Conservation (phyloP, 208 protist genomes). For the Trypanosoma conorhini region DNA sequence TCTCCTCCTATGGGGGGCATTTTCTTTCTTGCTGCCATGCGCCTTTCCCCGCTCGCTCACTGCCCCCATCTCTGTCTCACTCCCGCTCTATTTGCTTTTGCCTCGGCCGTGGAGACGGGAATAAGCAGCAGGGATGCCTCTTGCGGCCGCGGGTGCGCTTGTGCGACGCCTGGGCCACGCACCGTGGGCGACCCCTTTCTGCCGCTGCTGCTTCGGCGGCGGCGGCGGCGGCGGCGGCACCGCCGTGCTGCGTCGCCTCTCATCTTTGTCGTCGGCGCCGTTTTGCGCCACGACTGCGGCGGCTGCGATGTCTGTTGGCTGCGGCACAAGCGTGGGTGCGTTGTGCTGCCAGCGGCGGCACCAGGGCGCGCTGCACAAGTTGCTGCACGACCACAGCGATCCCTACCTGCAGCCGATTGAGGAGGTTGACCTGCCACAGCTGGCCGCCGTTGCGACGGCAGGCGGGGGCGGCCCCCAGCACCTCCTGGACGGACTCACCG, state of each 20-base stretch:
- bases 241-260: background rate
- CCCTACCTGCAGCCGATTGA: slow-evolving; percentile 50
- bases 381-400: slow-evolving; percentile 56
- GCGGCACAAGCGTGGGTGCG: background rate
- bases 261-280: background rate
- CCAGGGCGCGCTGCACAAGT: slow-evolving; percentile 45
- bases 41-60: no score
- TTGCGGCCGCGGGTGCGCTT: background rate
- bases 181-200: background rate
- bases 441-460: slow-evolving; percentile 35
- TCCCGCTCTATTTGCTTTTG: no score
- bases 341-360: slow-evolving; percentile 20
- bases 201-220: no score
- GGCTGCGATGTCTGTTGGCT: background rate
- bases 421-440: slow-evolving; percentile 48
- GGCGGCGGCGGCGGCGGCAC: background rate
- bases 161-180: background rate
- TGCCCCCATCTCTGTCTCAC: no score
- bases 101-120: no score
- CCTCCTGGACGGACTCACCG: slow-evolving; percentile 59
- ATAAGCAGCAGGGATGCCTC: background rate
- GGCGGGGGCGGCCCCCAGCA: slow-evolving; percentile 31
- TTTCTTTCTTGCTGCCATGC: no score
- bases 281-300: background rate
- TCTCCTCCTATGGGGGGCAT: no score